Evolutionary conservation across 305 asterid species (phyloP).

Genomic region (Solanum hybrid): DNA sequence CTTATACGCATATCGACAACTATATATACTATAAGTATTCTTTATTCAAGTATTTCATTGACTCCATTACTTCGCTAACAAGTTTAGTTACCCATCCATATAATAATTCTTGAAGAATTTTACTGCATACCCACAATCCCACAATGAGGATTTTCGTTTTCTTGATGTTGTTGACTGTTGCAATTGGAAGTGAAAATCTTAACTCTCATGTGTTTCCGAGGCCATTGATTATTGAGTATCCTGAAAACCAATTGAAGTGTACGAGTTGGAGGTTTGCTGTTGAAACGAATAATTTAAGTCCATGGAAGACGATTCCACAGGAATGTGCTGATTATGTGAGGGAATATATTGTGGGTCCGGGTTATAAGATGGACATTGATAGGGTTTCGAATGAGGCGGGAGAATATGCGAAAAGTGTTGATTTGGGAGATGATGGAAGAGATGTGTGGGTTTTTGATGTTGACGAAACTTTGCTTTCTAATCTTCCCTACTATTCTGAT

Average conservation of each 20-base stretch:
- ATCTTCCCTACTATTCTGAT: conserved; percentile 63
- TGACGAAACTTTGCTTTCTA: conserved; percentile 76
- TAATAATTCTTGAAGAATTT: not conserved
- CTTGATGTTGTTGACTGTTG: conserved; percentile 6
- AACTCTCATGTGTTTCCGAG: conserved; percentile 16
- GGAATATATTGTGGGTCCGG: conserved; percentile 41
- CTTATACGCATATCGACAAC: not conserved
- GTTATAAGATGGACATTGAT: conserved; percentile 39
- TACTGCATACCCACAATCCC: not conserved
- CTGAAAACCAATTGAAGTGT: conserved; percentile 27
- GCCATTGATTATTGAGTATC: conserved; percentile 23
- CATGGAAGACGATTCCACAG: conserved; percentile 51
- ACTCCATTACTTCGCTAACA: not conserved
- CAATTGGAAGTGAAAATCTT: conserved; percentile 6
- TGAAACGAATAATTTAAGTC: conserved; percentile 64
- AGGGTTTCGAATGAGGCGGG: conserved; percentile 43
- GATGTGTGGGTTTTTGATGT: conserved; percentile 70
- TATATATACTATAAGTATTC: not conserved
- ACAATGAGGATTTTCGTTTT: conserved; percentile 4
- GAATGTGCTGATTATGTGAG: conserved; percentile 57
- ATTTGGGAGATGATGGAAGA: conserved; percentile 42
- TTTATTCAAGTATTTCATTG: not conserved
- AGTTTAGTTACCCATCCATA: not conserved
- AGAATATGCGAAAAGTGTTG: conserved; percentile 28
- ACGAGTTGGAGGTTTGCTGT: conserved; percentile 64